These are phyloP conservation scores for Plantago coronopus DNA, from an alignment of 305 asterid species.

Conservation along the genomic window DNA sequence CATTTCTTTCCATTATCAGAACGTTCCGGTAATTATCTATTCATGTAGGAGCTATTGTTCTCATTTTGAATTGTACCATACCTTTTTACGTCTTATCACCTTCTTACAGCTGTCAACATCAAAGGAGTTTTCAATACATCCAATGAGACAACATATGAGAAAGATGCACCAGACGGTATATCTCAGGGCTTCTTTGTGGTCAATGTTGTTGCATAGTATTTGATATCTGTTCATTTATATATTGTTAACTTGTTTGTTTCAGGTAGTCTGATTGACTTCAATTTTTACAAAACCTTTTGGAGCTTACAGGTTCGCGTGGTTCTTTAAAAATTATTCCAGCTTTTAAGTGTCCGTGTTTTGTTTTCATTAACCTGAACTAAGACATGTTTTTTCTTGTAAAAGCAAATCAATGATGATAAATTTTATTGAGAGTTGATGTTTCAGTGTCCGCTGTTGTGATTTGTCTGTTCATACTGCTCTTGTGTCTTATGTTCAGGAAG, in stretches of 20 bases:
- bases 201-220: slow-evolving; percentile 8
- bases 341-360: slow-evolving; percentile 2
- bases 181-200: slow-evolving; percentile 11
- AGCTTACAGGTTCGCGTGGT: slow-evolving; percentile 68
- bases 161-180: slow-evolving; percentile 74
- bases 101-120: slow-evolving; percentile 82
- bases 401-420: neutral
- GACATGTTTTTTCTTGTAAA: too few species aligned
- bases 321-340: neutral
- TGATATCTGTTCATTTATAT: slow-evolving; percentile 13
- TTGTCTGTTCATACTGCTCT: slow-evolving; percentile 18
- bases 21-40: slow-evolving; percentile 70
- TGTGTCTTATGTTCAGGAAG: slow-evolving; percentile 55
- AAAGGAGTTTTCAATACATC: slow-evolving; percentile 96
- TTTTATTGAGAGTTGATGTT: neutral
- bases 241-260: slow-evolving; percentile 29
- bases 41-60: slow-evolving; percentile 4
- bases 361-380: neutral
- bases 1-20: slow-evolving; percentile 95
- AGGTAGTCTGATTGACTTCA: slow-evolving; percentile 90
- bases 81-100: slow-evolving; percentile 22
- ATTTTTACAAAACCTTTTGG: slow-evolving; percentile 96
- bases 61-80: slow-evolving; percentile 9
- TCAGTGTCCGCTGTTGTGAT: slow-evolving; percentile 9
- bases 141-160: slow-evolving; percentile 92